Evolutionary conservation across 225 moss, liverwort and hornwort genomes (phyloP), one percentile per base, ranked within the genome.

Genomic region (Neckera pumila): DNA sequence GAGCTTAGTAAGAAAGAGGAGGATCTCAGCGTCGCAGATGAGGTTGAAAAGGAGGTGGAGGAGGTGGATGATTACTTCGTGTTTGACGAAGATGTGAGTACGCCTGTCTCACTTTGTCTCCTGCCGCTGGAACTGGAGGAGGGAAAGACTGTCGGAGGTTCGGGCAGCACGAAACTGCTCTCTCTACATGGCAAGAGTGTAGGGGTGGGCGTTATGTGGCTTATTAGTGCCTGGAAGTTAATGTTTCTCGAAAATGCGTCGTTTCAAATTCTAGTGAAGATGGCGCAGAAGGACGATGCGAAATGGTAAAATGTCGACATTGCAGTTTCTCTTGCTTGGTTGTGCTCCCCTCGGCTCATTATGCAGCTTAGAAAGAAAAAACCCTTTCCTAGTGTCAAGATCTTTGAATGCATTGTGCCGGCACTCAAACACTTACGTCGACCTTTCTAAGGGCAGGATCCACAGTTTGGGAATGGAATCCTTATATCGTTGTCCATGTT

Each of bases 211-310:
- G 53, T 89, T 27, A 84, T 76, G 91, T 72, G 89, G 27, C 79
- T 66, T 9, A 85, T 94, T 43, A 81, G 63, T 71, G 87, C 89
- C 51, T 94, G 93, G 93, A 91, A 93, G 81, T 34, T 92, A 81
- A 36, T 42, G 42, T 91, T 79, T 77, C 80, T 36, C n/a, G 87
- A 49, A 12, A 56, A 83, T 88, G 62, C 51, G 65, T 47, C 89
- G 84, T 78, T 82, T 71, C 63, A 85, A 62, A 87, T 94, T 84
- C 86, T 80, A 31, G 92, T 89, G 19, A 92, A 87, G 80, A 72
- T 85, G 72, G 51, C 25, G 31, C 65, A 43, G 38, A 85, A 14
- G 72, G 76, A 58, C 56, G 73, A 61, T 79, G 65, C 42, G 34
- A 79, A 90, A 80, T 93, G 93, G 93, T 93, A 90, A 62, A 23